These are phyloP conservation scores for Coniophora puteana DNA, from an alignment of 1,284 basidiomycete species.

Conservation along the genomic window DNA sequence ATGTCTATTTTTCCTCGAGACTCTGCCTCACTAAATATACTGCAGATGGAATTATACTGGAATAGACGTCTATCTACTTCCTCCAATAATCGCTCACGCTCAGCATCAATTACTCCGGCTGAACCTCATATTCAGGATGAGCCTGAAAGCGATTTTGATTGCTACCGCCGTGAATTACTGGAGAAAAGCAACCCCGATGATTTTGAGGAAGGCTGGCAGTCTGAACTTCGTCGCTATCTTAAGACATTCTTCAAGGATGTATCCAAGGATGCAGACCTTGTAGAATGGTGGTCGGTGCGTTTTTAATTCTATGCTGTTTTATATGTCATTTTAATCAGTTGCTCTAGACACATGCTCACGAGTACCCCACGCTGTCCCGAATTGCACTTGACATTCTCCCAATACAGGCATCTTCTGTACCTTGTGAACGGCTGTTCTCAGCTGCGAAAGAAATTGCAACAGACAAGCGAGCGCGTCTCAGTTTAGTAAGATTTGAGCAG, in stretches of 20 bases:
- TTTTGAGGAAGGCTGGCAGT: slow-evolving; percentile 9
- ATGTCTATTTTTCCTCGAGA: too few relatives aligned
- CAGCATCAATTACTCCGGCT: too few relatives aligned
- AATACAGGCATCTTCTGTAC: slow-evolving; percentile 15
- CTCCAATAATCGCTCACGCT: too few relatives aligned
- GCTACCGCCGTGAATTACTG: neutral
- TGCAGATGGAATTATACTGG: too few relatives aligned
- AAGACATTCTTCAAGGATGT: slow-evolving; percentile 10
- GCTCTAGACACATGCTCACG: slow-evolving; percentile 9
- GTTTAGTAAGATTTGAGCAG: slow-evolving; percentile 13
- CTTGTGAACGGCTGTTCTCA: slow-evolving; percentile 16
- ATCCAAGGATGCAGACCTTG: slow-evolving; percentile 14
- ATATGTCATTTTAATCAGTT: neutral
- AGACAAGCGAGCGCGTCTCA: slow-evolving; percentile 8
- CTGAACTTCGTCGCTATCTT: slow-evolving; percentile 14
- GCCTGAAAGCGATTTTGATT: too few relatives aligned
- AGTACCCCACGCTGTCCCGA: slow-evolving; percentile 12
- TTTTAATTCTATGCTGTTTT: neutral
- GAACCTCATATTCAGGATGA: too few relatives aligned
- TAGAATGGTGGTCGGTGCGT: slow-evolving; percentile 18
- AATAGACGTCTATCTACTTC: too few relatives aligned
- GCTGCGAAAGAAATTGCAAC: slow-evolving; percentile 11
- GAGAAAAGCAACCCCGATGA: neutral
- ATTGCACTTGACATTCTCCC: slow-evolving; percentile 18
- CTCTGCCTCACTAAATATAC: too few relatives aligned